Evolutionary conservation across 2,329 filamentous ascomycete species (phyloP).

Genomic region (Fusarium chaquense): DNA sequence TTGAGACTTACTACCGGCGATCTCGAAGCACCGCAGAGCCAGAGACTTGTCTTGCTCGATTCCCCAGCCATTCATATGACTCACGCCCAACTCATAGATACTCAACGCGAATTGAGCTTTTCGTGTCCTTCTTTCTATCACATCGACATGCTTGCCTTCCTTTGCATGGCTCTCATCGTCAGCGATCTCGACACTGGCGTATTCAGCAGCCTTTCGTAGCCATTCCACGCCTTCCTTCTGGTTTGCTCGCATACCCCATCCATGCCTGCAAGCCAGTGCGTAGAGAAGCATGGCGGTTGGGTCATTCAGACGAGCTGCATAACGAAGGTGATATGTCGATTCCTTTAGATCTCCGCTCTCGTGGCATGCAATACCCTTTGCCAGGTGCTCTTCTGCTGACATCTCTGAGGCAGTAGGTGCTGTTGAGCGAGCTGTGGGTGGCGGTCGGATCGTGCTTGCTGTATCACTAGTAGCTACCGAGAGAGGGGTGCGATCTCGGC

Average conservation of each 20-base stretch:
- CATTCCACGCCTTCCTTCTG: slow-evolving; percentile 90
- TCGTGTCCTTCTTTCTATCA: slow-evolving; percentile 80
- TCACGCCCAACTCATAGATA: slow-evolving; percentile 95
- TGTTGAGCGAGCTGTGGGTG: slow-evolving; percentile 57
- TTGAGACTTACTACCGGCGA: slow-evolving; percentile 77
- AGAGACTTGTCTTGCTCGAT: slow-evolving; percentile 91
- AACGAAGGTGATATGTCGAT: slow-evolving; percentile 93
- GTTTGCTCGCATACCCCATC: slow-evolving; percentile 97
- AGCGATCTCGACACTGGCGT: slow-evolving; percentile 82
- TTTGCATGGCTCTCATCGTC: slow-evolving; percentile 79
- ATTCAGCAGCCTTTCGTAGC: slow-evolving; percentile 91
- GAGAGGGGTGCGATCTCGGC: slow-evolving; percentile 60
- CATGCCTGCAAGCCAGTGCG: slow-evolving; percentile 92
- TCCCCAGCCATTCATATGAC: slow-evolving; percentile 98
- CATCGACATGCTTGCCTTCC: slow-evolving; percentile 72
- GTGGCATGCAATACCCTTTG: slow-evolving; percentile 90
- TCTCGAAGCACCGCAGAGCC: slow-evolving; percentile 93
- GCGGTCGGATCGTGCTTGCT: slow-evolving; percentile 62
- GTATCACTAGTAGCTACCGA: slow-evolving; percentile 66
- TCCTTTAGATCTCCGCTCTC: slow-evolving; percentile 89
- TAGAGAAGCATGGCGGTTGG: slow-evolving; percentile 97
- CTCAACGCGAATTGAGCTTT: slow-evolving; percentile 95
- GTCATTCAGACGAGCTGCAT: slow-evolving; percentile 86
- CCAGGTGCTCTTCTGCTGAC: slow-evolving; percentile 87
- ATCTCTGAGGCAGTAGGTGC: slow-evolving; percentile 74